A percentile compares a stretch with the other conserved stretches of the same genome.
These are phyloP conservation scores for Picochlorum sp. DNA, from an alignment of 139 green algal species.

Conservation along the genomic window DNA sequence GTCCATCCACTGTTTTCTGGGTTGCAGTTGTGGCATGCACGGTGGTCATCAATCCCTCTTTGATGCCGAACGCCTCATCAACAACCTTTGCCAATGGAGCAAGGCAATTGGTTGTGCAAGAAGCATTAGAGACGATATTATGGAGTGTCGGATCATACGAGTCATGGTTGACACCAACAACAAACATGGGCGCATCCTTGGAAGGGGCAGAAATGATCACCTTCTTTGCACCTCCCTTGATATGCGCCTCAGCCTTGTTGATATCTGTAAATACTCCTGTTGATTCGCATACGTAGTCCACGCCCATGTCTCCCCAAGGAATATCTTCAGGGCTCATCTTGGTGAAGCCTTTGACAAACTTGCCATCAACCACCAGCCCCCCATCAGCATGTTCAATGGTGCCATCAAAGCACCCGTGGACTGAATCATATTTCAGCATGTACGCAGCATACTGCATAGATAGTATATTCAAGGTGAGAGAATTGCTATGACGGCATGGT, in stretches of 20 bases:
- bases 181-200: constrained; percentile 88
- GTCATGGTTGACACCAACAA: constrained; percentile 90
- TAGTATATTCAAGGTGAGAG: no score
- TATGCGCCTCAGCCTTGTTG: constrained; percentile 65
- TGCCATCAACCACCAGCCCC: constrained; percentile 59
- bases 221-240: constrained; percentile 87
- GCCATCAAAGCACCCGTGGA: constrained; percentile 62
- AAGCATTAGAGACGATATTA: constrained; percentile 86
- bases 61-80: constrained; percentile 77
- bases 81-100: constrained; percentile 91
- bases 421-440: constrained; percentile 87
- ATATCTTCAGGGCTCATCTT: constrained; percentile 74
- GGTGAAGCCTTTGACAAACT: constrained; percentile 59
- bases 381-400: constrained; percentile 33
- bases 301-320: constrained; percentile 66
- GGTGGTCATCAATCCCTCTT: constrained; percentile 40
- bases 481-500: no score
- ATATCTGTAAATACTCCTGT: constrained; percentile 91
- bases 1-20: constrained; percentile 95
- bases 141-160: constrained; percentile 64
- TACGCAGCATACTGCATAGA: constrained; percentile 46
- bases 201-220: constrained; percentile 12
- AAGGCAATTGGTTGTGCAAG: constrained; percentile 97
- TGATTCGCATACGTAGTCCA: constrained; percentile 81
- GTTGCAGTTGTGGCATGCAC: constrained; percentile 95